Conservation (phyloP, 1,284 basidiomycete genomes). For the Hypsizygus ulmarius region DNA sequence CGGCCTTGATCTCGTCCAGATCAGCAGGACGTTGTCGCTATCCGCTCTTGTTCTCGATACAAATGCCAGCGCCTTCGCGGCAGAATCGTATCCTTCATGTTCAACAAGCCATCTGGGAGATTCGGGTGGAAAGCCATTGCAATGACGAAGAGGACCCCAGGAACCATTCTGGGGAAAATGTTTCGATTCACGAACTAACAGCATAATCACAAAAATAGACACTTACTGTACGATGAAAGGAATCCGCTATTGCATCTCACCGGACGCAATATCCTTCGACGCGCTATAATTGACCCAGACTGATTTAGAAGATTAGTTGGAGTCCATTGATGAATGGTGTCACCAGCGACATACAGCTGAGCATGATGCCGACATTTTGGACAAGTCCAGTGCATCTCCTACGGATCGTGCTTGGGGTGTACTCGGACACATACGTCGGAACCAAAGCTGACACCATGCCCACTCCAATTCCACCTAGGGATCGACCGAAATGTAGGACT, state of each 20-base stretch:
- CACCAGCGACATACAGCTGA: slow-evolving; percentile 41
- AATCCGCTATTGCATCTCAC: slow-evolving; percentile 51
- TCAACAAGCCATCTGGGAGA: slow-evolving; percentile 63
- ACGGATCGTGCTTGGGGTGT: slow-evolving; percentile 52
- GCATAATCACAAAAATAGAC: not conserved
- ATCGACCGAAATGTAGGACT: slow-evolving; percentile 48
- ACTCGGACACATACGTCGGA: slow-evolving; percentile 59
- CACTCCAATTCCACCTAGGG: slow-evolving; percentile 47
- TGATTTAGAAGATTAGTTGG: slow-evolving; percentile 11
- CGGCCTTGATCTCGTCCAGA: slow-evolving; percentile 52
- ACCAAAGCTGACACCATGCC: slow-evolving; percentile 54
- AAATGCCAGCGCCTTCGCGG: slow-evolving; percentile 48
- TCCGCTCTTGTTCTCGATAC: slow-evolving; percentile 38
- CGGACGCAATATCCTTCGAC: slow-evolving; percentile 32
- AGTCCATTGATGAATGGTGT: not conserved
- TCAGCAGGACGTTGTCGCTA: slow-evolving; percentile 39
- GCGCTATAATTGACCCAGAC: slow-evolving; percentile 50
- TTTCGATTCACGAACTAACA: not conserved
- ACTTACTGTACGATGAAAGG: slow-evolving; percentile 50
- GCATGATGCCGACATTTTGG: slow-evolving; percentile 53
- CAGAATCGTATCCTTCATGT: slow-evolving; percentile 48
- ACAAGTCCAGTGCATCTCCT: slow-evolving; percentile 56
- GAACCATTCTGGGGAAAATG: slow-evolving; percentile 35
- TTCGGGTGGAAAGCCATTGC: slow-evolving; percentile 53
- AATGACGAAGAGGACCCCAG: slow-evolving; percentile 47